These are phyloP conservation scores for Carpinus viminea DNA, from an alignment of 306 rosid species.

Conservation along the genomic window DNA sequence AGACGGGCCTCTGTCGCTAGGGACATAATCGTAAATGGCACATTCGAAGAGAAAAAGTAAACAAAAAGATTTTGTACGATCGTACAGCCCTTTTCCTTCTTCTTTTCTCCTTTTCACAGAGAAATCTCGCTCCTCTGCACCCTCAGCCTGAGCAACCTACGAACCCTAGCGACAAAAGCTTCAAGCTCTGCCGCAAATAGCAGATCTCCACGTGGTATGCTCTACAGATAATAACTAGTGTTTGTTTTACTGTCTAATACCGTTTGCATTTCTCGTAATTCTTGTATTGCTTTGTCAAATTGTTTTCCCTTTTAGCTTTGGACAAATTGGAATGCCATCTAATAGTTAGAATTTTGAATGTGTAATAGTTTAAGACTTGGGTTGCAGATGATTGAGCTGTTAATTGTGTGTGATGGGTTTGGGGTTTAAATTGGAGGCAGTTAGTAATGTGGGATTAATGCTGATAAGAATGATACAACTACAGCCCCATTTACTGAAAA, in stretches of 20 bases:
- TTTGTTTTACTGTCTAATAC: neutral
- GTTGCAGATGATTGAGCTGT: neutral
- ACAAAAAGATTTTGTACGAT: neutral
- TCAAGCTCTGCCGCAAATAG: neutral
- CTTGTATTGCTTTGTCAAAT: neutral
- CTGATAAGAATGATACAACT: neutral
- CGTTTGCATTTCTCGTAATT: neutral
- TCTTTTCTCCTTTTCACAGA: neutral
- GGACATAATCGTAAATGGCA: neutral
- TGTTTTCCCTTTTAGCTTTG: neutral
- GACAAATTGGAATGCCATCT: neutral
- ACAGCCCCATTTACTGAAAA: neutral
- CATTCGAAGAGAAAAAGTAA: neutral
- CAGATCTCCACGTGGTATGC: slow-evolving; percentile 14
- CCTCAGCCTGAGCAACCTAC: neutral
- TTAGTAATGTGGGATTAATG: neutral
- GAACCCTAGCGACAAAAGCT: slow-evolving; percentile 10
- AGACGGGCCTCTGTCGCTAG: neutral
- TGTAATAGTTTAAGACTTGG: neutral
- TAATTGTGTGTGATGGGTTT: neutral
- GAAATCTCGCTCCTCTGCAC: neutral
- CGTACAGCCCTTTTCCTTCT: slow-evolving; percentile 2
- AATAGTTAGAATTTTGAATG: neutral
- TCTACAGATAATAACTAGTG: neutral
- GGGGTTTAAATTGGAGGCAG: neutral